A percentile compares a stretch with the other conserved stretches of the same genome.
These are phyloP conservation scores for Globisporangium barbulae DNA, from an alignment of 352 stramenopile species.

Conservation along the genomic window DNA sequence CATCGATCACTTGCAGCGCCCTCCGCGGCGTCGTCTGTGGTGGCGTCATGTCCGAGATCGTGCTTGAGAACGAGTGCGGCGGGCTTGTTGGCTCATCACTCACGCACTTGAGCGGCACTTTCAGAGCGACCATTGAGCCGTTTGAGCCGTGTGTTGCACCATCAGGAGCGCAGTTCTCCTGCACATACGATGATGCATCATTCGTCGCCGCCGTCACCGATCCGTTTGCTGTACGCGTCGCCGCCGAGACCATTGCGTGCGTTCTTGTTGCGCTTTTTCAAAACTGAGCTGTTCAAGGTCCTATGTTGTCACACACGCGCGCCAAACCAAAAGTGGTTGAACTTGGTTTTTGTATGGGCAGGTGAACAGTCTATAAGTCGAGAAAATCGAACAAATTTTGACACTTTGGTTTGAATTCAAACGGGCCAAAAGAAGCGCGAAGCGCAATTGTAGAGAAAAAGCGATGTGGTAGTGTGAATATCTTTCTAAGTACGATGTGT, in stretches of 20 bases:
- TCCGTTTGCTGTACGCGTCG: not conserved
- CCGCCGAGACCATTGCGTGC: constrained; percentile 22
- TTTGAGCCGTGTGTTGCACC: constrained; percentile 11
- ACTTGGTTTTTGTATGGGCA: not conserved
- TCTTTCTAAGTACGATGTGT: not conserved
- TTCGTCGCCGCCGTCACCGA: not conserved
- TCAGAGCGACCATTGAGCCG: constrained; percentile 5
- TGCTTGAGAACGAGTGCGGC: not conserved
- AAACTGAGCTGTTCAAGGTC: constrained; percentile 7
- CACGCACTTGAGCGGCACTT: constrained; percentile 15
- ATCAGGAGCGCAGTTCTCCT: constrained; percentile 33
- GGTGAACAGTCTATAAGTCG: constrained; percentile 4
- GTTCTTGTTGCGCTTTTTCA: constrained; percentile 12
- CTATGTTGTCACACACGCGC: not conserved
- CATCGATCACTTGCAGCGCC: constrained; percentile 15
- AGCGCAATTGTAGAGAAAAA: constrained; percentile 1
- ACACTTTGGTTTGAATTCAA: constrained; percentile 12
- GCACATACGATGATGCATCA: constrained; percentile 10
- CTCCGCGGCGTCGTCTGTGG: constrained; percentile 2
- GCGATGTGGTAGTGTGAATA: not conserved
- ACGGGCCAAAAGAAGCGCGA: not conserved
- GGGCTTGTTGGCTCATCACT: not conserved
- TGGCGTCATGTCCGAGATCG: not conserved
- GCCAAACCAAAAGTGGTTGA: not conserved
- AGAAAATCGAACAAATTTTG: constrained; percentile 4